Conservation (phyloP, 129 eudicot genomes). For the Dittrichia graveolens region DNA sequence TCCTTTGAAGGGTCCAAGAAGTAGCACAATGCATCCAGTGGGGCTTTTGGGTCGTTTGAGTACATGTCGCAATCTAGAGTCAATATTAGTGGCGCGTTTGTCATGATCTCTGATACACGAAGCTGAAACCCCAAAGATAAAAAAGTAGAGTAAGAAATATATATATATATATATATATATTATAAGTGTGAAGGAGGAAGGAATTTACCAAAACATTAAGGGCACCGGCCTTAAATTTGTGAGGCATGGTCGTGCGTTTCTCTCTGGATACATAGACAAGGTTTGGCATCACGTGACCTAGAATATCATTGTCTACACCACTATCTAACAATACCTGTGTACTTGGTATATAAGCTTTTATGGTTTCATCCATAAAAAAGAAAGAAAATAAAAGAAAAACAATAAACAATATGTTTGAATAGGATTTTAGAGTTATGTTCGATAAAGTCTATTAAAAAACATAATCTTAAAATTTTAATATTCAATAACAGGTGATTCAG, state of each 20-base stretch:
- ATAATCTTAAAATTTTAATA: too few relatives aligned
- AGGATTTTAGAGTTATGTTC: too few relatives aligned
- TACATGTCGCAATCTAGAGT: slow-evolving; percentile 72
- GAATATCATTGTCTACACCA: slow-evolving; percentile 21
- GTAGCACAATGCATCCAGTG: slow-evolving; percentile 53
- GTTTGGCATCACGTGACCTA: slow-evolving; percentile 41
- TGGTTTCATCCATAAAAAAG: neutral
- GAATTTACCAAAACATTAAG: slow-evolving; percentile 51
- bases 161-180: neutral
- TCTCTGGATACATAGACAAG: slow-evolving; percentile 53
- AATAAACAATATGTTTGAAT: too few relatives aligned
- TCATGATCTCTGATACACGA: slow-evolving; percentile 63
- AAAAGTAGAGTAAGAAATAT: neutral
- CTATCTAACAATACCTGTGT: slow-evolving; percentile 45
- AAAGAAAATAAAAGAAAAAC: too few relatives aligned
- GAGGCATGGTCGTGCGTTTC: slow-evolving; percentile 38
- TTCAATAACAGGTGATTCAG: too few relatives aligned
- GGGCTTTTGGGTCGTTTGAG: slow-evolving; percentile 68
- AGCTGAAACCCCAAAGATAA: slow-evolving; percentile 56
- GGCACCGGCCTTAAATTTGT: slow-evolving; percentile 59
- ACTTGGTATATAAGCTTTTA: neutral
- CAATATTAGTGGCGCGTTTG: slow-evolving; percentile 64
- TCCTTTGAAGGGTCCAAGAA: slow-evolving; percentile 42
- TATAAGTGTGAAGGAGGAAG: neutral
- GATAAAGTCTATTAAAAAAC: too few relatives aligned